Conservation (phyloP, 2,329 filamentous ascomycete species). For the Cyphellophora attinorum region DNA sequence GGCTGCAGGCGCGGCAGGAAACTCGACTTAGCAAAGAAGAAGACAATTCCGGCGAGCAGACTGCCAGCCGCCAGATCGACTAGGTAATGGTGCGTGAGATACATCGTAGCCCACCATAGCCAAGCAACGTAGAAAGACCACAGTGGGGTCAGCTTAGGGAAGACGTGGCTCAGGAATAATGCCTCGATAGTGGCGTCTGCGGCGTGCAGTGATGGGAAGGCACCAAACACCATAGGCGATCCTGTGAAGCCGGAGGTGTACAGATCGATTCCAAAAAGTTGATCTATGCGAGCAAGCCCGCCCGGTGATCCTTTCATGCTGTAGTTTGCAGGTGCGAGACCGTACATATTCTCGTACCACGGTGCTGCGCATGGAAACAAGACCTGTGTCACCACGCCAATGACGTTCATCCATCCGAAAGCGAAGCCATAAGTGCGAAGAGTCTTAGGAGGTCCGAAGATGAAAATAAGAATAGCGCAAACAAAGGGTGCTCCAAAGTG, state of each 20-base stretch:
- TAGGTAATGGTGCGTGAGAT: slow-evolving; percentile 92
- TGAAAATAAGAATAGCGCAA: slow-evolving; percentile 68
- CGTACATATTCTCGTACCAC: slow-evolving; percentile 94
- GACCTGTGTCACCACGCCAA: slow-evolving; percentile 79
- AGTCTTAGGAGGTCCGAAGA: slow-evolving; percentile 79
- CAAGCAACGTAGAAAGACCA: slow-evolving; percentile 80
- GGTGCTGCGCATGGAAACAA: slow-evolving; percentile 89
- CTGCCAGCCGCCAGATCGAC: slow-evolving; percentile 84
- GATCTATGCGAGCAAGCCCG: slow-evolving; percentile 78
- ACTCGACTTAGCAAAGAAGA: slow-evolving; percentile 69
- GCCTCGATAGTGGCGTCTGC: slow-evolving; percentile 82
- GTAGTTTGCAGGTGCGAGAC: slow-evolving; percentile 83
- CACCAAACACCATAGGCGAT: slow-evolving; percentile 85
- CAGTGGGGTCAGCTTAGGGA: slow-evolving; percentile 69
- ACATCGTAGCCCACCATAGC: slow-evolving; percentile 99
- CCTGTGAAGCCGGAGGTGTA: slow-evolving; percentile 89
- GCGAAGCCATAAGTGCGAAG: slow-evolving; percentile 74
- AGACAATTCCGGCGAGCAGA: slow-evolving; percentile 65
- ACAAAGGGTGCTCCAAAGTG: slow-evolving; percentile 83
- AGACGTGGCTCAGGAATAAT: slow-evolving; percentile 85
- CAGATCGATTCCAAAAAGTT: slow-evolving; percentile 80
- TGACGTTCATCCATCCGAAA: slow-evolving; percentile 87
- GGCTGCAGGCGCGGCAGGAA: slow-evolving; percentile 74
- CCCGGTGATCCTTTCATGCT: slow-evolving; percentile 83
- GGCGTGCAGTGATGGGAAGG: slow-evolving; percentile 87